These are phyloP conservation scores for Sugiyamaella paludigena DNA, from an alignment of 1,139 yeast species.

Conservation along the genomic window DNA sequence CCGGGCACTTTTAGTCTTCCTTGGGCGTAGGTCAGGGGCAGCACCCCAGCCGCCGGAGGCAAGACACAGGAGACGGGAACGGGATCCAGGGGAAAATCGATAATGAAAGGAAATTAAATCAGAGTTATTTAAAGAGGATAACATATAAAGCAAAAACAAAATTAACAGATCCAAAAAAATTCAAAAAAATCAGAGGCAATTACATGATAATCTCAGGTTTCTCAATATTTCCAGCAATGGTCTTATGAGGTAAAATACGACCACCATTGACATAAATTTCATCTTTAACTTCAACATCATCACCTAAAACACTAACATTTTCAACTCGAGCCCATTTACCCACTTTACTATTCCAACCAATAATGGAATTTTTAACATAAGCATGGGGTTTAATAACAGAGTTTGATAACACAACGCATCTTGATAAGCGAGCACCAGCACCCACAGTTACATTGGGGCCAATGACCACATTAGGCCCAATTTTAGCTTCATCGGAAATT, in stretches of 20 bases:
- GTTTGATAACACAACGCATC: constrained; percentile 90
- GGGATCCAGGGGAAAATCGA: too few species aligned
- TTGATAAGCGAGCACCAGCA: constrained; percentile 97
- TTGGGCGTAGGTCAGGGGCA: too few species aligned
- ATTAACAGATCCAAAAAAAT: constrained; percentile 8
- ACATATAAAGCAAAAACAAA: constrained; percentile 5
- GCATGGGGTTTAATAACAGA: constrained; percentile 96
- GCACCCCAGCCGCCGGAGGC: too few species aligned
- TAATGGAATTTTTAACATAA: constrained; percentile 95
- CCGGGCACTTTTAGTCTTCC: too few species aligned
- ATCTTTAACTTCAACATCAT: constrained; percentile 97
- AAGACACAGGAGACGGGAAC: too few species aligned
- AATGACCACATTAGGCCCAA: constrained; percentile 97
- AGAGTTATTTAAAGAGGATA: constrained; percentile 1
- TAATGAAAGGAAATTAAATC: not conserved
- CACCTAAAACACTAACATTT: constrained; percentile 97
- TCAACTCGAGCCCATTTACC: constrained; percentile 99
- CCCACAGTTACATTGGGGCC: constrained; percentile 97
- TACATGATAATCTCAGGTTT: constrained; percentile 97
- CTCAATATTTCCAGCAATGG: constrained; percentile 94
- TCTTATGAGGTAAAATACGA: constrained; percentile 97
- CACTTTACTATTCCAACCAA: constrained; percentile 98
- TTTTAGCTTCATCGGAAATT: constrained; percentile 88
- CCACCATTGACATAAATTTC: constrained; percentile 99
- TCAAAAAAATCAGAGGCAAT: too few species aligned